Conservation (phyloP, 257 asterid species). For the Scutellaria barbata region DNA sequence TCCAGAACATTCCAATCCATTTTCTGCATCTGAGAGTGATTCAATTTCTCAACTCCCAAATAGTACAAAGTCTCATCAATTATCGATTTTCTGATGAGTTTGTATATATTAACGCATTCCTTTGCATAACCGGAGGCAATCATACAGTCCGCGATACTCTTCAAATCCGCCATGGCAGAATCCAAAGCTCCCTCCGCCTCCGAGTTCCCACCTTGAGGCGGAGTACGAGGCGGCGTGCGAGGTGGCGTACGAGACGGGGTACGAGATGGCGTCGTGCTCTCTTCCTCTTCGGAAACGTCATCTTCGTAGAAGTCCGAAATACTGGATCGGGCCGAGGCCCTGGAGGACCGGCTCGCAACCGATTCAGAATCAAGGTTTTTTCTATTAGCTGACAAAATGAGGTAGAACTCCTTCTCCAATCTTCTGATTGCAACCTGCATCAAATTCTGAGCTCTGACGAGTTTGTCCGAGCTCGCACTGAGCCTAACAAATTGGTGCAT, state of each 20-base stretch:
- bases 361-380: constrained; percentile 64
- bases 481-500: constrained; percentile 59
- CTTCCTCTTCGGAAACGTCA: constrained; percentile 46
- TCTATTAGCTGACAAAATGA: constrained; percentile 49
- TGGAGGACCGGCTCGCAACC: constrained; percentile 43
- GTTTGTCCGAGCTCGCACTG: constrained; percentile 44
- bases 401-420: constrained; percentile 67
- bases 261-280: constrained; percentile 20
- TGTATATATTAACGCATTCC: constrained; percentile 68
- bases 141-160: constrained; percentile 75
- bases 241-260: constrained; percentile 42
- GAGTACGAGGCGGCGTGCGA: constrained; percentile 36
- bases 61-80: constrained; percentile 74
- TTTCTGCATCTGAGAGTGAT: constrained; percentile 63
- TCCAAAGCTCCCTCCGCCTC: constrained; percentile 42
- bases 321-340: constrained; percentile 44
- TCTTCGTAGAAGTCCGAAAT: constrained; percentile 50
- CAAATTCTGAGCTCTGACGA: constrained; percentile 61
- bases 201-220: constrained; percentile 30
- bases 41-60: constrained; percentile 67
- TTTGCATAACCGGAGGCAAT: constrained; percentile 66
- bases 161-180: constrained; percentile 54
- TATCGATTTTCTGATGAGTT: constrained; percentile 63
- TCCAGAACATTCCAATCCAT: constrained; percentile 72
- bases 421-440: constrained; percentile 74